These are phyloP conservation scores for Triticum turgidum DNA, from an alignment of 176 grass and related monocot species.

Conservation along the genomic window DNA sequence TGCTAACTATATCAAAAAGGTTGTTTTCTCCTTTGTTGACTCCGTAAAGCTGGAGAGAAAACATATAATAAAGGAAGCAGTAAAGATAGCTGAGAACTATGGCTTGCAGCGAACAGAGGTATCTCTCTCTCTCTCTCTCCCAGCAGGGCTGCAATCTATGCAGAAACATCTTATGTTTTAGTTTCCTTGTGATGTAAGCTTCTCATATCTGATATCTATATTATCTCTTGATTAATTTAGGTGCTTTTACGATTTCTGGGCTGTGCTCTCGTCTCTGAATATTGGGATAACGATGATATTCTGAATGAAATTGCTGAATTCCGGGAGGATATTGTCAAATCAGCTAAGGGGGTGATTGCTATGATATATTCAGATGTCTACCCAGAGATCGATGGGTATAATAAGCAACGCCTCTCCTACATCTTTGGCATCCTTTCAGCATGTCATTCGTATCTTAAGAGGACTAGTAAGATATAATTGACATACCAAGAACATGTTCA, in stretches of 20 bases:
- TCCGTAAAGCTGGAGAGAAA: conserved; percentile 79
- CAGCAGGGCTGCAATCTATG: background rate
- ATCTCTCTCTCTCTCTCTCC: too few species aligned
- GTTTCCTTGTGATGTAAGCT: conserved; percentile 35
- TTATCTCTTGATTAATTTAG: conserved; percentile 46
- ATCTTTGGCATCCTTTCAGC: conserved; percentile 84
- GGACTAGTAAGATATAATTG: conserved; percentile 47
- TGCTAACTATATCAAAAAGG: conserved; percentile 64
- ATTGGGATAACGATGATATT: conserved; percentile 88
- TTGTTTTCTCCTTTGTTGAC: conserved; percentile 75
- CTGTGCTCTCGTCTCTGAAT: conserved; percentile 79
- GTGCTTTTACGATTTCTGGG: conserved; percentile 79
- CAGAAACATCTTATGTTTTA: conserved; percentile 17
- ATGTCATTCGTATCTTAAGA: conserved; percentile 68
- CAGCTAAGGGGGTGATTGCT: conserved; percentile 70
- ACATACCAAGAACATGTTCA: conserved; percentile 69
- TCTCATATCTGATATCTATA: conserved; percentile 32
- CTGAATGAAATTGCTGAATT: conserved; percentile 86
- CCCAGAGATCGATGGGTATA: conserved; percentile 72
- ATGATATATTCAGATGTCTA: conserved; percentile 82
- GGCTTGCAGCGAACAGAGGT: conserved; percentile 81
- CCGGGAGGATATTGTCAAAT: conserved; percentile 77
- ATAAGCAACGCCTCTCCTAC: conserved; percentile 90
- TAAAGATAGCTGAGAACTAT: conserved; percentile 83
- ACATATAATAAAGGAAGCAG: conserved; percentile 80